Evolutionary conservation across 179 eudicot genomes (phyloP), one percentile per base, ranked within the genome.

Genomic region (Patellifolia procumbens): DNA sequence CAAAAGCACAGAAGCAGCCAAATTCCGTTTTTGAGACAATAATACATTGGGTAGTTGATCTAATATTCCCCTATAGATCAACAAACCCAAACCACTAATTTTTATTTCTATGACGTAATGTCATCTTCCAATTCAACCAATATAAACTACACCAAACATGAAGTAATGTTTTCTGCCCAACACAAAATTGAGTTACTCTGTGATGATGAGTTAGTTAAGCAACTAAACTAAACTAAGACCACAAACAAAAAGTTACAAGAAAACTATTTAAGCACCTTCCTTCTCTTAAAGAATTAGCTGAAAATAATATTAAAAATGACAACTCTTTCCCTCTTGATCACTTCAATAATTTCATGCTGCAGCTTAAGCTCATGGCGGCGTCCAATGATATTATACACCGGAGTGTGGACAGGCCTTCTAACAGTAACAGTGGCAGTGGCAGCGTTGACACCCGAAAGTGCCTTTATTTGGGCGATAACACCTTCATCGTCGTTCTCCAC

Each of bases 361-460:
- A n/a, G 72, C 39, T 12, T 85, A 67, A 76, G 78, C 60, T 60
- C 81, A 2, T 78, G 72, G 58, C 75, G 87, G 42, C 82, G 87
- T 75, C 88, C 94, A 0, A 39, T 85, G 64, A 66, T 92, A 3
- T 26, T 84, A 31, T 88, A 92, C 69, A 89, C 93, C 34, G 83
- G 76, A 8, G 29, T 89, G 3, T 92, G 97, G 97, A 86, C 91
- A 42, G 73, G 82, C 24, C 35, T 90, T 16, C 78, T 92, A 3
- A 86, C 91, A 0, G 20, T 81, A 10, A 82, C 86, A 0, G 97
- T 89, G 35, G 91, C 89, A 1, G 51, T 87, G 32, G 87, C 93
- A 0, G 89, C 97, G 3, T 79, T 90, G 59, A 70, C 88, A 10
- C 88, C 93, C 11, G 97, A 90, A 70, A 13, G 81, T 20, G 83